Evolutionary conservation across 2,329 filamentous ascomycete genomes (phyloP), one percentile per base, ranked within the genome.

Genomic region (Fusarium abutilonis): DNA sequence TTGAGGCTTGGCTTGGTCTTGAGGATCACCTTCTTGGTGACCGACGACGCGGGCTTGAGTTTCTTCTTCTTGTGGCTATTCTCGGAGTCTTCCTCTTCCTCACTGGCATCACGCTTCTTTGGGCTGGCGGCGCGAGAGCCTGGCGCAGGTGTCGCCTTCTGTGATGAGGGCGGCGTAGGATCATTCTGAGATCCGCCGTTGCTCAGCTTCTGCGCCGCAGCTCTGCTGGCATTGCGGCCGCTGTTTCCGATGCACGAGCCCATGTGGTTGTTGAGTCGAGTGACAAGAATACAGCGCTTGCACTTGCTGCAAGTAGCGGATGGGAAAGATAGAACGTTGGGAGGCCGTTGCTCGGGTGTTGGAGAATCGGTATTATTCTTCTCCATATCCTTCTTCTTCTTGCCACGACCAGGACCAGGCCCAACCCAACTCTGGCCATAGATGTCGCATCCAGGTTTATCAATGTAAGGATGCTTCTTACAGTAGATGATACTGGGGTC

Each of bases 351-450:
- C 59, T 86, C 85, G 6, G 83, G 76, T 10, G 78, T 77, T 11
- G 80, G 75, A 15, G 79, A 80, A 58, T 84, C 82, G 64, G 78
- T 72, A 41, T 79, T 76, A 66, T 79, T 86, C 79, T 85, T 87
- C 73, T 87, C 85, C 79, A 88, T 87, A 73, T 88, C 89, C 81
- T 91, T 92, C 83, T 89, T 92, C 80, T 90, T 91, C 79, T 90
- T 91, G 58, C 89, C 90, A 58, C 89, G 84, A 13, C 87, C 87
- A 19, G 87, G 87, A 1, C 85, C 85, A 19, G 89, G 88, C 15
- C 87, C 87, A 13, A 91, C 88, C 83, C 91, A 93, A 26, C 89
- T 91, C 75, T 93, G 91, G 46, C 89, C 90, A 75, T 93, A 93
- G 64, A 93, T 91, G 75, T 94, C 90, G 77, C 88, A 90, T 58